Evolutionary conservation across 2,329 filamentous ascomycete genomes (phyloP).

Genomic region (Lachnellula cervina): DNA sequence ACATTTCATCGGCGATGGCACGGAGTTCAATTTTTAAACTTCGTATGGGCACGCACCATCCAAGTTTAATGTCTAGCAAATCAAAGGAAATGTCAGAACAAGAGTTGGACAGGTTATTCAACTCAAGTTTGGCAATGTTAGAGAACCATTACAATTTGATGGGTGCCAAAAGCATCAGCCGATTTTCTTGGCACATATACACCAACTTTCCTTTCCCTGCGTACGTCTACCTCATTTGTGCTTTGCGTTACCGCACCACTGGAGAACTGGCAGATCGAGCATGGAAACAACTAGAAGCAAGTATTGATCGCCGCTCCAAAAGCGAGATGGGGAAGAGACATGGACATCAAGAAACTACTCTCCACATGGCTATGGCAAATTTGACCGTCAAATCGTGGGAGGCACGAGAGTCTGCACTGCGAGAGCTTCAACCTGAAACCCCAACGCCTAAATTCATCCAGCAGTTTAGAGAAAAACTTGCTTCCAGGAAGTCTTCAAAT

Average conservation of each 20-base stretch:
- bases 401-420: constrained; percentile 14
- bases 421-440: neutral
- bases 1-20: constrained; percentile 19
- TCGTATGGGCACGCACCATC: constrained; percentile 19
- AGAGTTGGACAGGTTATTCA: constrained; percentile 15
- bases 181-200: constrained; percentile 30
- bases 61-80: constrained; percentile 10
- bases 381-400: constrained; percentile 25
- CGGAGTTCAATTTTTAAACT: constrained; percentile 15
- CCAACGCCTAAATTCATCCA: constrained; percentile 6
- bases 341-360: constrained; percentile 2
- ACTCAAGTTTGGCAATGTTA: constrained; percentile 11
- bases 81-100: constrained; percentile 8
- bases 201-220: constrained; percentile 31
- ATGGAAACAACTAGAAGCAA: constrained; percentile 17
- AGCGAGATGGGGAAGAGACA: neutral
- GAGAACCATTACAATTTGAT: constrained; percentile 30
- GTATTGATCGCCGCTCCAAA: constrained; percentile 5
- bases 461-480: neutral
- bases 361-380: constrained; percentile 21
- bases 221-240: constrained; percentile 27
- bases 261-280: constrained; percentile 23
- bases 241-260: constrained; percentile 20
- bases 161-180: constrained; percentile 16
- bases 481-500: neutral